Base-by-base conservation (phyloP, 2,329 filamentous ascomycete species). In the Venturia nashicola region DNA sequence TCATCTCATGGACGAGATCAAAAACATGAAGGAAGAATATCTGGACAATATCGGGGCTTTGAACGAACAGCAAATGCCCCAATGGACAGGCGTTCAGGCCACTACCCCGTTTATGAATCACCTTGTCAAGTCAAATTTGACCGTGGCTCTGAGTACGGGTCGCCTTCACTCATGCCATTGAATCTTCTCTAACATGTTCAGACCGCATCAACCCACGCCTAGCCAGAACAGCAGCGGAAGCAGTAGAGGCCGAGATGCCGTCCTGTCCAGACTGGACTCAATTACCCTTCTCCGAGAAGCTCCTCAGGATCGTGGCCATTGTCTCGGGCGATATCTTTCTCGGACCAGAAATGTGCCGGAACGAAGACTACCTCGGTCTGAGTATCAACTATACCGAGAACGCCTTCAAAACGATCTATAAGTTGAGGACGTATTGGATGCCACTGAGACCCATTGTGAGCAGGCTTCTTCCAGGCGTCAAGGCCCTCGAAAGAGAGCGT, bases 401-500 rank as follows among this genome's bases (percentile, higher is more conserved):
- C 34, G 32, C 11, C 2, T 62, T 43, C 61, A 18, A 39, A 18
- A 40, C 32, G 2, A 34, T 46, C 5, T 20, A 11, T 11, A 20
- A 23, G 7, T n/a, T 65, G 27, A 62, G 51, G n/a, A 16, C 5
- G 11, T 44, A 18, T n/a, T 6, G 40, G 9, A 6, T 7, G 7
- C n/a, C 7, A 12, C 18, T 65, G 42, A 62, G 60, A 20, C 43
- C 23, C 5, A 36, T 65, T 9, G 20, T 27, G 46, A 16, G 18
- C 20, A 16, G 42, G 20, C 8, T 57, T 36, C 16, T 6, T 36
- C 32, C 51, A n/a, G 51, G 39, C n/a, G 2, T 57, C 20, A 43
- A 11, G 11, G 1, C 1, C 11, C 6, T 39, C 7, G 6, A 39
- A 1, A 57, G 34, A 18, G 74, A 64, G 68, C 68, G 42, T 36